Percentiles rank a stretch among this genome's conserved stretches.
Evolutionary conservation across 75 land plant species (phyloP).

Genomic region (Cunninghamia lanceolata): DNA sequence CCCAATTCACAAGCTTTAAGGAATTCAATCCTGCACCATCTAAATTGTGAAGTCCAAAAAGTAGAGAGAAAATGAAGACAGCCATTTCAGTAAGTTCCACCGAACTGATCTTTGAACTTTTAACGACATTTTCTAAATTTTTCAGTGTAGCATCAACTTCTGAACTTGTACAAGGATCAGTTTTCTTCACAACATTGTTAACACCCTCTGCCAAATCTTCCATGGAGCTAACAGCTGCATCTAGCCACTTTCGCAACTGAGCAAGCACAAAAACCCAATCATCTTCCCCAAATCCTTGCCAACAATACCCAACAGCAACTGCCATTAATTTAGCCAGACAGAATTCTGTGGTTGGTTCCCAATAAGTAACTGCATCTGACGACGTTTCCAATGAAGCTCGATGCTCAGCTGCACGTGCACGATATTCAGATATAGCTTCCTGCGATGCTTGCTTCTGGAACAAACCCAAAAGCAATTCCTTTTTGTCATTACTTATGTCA

Average conservation of each 20-base stretch:
- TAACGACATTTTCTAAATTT: constrained; percentile 21
- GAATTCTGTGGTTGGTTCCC: constrained; percentile 23
- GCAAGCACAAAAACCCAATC: constrained; percentile 73
- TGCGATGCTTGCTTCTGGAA: constrained; percentile 49
- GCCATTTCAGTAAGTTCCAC: constrained; percentile 46
- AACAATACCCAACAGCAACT: constrained; percentile 75
- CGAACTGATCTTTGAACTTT: constrained; percentile 13
- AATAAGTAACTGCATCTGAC: not conserved
- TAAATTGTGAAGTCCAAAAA: constrained; percentile 25
- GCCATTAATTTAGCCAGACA: constrained; percentile 57
- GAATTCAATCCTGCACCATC: constrained; percentile 20
- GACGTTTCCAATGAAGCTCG: constrained; percentile 17
- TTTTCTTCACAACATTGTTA: constrained; percentile 19
- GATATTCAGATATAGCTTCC: constrained; percentile 15
- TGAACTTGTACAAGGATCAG: constrained; percentile 12
- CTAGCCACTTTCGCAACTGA: constrained; percentile 61
- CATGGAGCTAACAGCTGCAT: constrained; percentile 57
- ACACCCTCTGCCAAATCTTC: constrained; percentile 60
- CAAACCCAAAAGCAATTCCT: constrained; percentile 46
- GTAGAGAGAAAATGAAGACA: constrained; percentile 50
- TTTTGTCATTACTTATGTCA: constrained; percentile 36
- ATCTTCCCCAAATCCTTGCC: constrained; percentile 69
- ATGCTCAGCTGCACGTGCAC: constrained; percentile 17
- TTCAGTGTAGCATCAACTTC: constrained; percentile 14
- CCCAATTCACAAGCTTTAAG: constrained; percentile 42